These are phyloP conservation scores for Neoscytalidium dimidiatum DNA, from an alignment of 2,329 filamentous ascomycete species.

Conservation along the genomic window DNA sequence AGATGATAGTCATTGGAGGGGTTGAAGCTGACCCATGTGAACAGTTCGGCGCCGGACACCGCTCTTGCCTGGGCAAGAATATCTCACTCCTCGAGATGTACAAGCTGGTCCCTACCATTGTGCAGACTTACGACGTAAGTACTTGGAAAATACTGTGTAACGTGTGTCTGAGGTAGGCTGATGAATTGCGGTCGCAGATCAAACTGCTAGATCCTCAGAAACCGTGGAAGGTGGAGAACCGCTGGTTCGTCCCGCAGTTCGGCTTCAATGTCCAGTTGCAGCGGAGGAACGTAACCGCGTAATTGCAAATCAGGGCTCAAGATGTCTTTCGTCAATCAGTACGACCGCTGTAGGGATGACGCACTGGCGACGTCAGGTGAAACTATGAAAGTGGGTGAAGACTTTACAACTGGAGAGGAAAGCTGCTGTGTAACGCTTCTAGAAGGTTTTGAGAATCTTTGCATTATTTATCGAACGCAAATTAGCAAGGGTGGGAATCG, in stretches of 20 bases:
- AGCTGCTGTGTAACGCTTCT: no score
- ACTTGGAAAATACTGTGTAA: not conserved
- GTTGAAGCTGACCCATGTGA: not conserved
- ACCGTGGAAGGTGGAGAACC: slow-evolving; percentile 15
- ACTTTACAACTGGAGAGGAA: no score
- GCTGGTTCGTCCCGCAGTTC: slow-evolving; percentile 11
- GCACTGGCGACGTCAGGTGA: no score
- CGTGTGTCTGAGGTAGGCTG: not conserved
- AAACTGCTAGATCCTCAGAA: not conserved
- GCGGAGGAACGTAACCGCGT: no score
- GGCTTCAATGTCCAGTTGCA: not conserved
- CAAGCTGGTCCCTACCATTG: slow-evolving; percentile 35
- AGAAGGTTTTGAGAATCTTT: no score
- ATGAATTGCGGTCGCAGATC: not conserved
- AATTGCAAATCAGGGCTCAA: no score
- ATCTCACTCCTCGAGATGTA: slow-evolving; percentile 38
- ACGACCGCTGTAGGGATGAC: no score
- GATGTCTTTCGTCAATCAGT: no score
- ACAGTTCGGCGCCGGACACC: slow-evolving; percentile 40
- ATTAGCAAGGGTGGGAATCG: no score
- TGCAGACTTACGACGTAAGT: slow-evolving; percentile 30
- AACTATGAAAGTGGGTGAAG: no score
- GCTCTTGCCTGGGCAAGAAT: slow-evolving; percentile 38
- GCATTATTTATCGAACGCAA: no score
- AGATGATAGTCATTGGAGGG: no score